These are phyloP conservation scores for Nicotiana noctiflora DNA, from an alignment of 257 asterid genomes.

Conservation along the genomic window DNA sequence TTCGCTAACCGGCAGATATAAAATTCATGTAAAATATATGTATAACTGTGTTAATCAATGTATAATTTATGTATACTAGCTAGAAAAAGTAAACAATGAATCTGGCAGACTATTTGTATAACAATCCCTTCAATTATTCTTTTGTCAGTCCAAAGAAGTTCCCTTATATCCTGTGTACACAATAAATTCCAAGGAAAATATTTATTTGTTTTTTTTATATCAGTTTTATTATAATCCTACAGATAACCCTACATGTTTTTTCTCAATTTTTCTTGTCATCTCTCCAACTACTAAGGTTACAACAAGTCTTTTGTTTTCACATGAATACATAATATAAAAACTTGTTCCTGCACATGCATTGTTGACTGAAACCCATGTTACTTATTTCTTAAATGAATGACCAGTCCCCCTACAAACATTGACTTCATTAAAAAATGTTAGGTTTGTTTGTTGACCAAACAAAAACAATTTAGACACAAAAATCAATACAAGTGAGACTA, in stretches of 20 bases:
- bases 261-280: not conserved
- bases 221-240: not conserved
- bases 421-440: constrained; percentile 33
- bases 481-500: constrained; percentile 16
- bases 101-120: too few relatives aligned
- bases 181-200: not conserved
- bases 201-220: not conserved
- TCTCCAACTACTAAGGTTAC: not conserved
- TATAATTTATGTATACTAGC: too few relatives aligned
- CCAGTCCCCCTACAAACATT: constrained; percentile 36
- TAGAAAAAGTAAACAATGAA: too few relatives aligned
- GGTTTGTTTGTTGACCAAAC: constrained; percentile 45
- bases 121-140: too few relatives aligned
- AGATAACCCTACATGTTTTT: not conserved
- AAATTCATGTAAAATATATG: too few relatives aligned
- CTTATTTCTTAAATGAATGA: constrained; percentile 33
- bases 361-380: constrained; percentile 61
- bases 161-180: not conserved
- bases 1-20: too few relatives aligned
- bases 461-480: constrained; percentile 15
- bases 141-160: not conserved
- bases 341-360: constrained; percentile 55
- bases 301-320: constrained; percentile 14
- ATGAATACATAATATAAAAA: constrained; percentile 20
- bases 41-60: too few relatives aligned